Evolutionary conservation across 2,329 filamentous ascomycete species (phyloP), one percentile per base, ranked within the genome.

Genomic region (Beauveria asiatica): DNA sequence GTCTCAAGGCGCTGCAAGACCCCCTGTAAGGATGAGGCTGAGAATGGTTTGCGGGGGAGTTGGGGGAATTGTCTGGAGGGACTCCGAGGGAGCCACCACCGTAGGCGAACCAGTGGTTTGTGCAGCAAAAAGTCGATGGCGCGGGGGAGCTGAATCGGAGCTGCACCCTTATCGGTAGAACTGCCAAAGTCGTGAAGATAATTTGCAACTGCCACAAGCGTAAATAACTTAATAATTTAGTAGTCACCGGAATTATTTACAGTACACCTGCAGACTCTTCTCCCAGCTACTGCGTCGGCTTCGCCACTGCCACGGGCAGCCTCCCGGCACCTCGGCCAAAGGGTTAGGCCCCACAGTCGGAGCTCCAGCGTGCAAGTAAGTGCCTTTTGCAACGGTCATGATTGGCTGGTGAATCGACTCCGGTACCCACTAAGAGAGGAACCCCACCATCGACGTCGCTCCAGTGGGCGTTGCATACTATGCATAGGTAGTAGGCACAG

Each of bases 241-340:
- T 37, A 37, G 33, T 37, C 33, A 37, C 33, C 11, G 5, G 33
- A 16, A 37, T 37, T 37, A 16, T 16, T 37, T 37, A 37, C 33
- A 16, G 11, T 37, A 37, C 33, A 37, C 11, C 5, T 37, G 11
- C 33, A 37, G 33, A 37, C 2, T 37, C 33, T 37, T 13, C 13
- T 49, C 13, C 7, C 30, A 49, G 21, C 17, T 46, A 25, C 21
- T 6, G 11, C 44, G 41, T 42, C 13, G 16, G 16, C 45, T 44
- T 21, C 30, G 56, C 56, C 56, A 45, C 48, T n/a, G 9, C 51
- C 17, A 39, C 33, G 21, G 33, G 13, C 56, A 11, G 9, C 21
- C 44, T 19, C 30, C 51, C 50, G 51, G 49, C 58, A 60, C 59
- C 59, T 37, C 59, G 59, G 59, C 51, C 59, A 61, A 56, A 51